Conservation (phyloP, 495 filamentous ascomycete genomes). For the Mycothermus thermophilus region DNA sequence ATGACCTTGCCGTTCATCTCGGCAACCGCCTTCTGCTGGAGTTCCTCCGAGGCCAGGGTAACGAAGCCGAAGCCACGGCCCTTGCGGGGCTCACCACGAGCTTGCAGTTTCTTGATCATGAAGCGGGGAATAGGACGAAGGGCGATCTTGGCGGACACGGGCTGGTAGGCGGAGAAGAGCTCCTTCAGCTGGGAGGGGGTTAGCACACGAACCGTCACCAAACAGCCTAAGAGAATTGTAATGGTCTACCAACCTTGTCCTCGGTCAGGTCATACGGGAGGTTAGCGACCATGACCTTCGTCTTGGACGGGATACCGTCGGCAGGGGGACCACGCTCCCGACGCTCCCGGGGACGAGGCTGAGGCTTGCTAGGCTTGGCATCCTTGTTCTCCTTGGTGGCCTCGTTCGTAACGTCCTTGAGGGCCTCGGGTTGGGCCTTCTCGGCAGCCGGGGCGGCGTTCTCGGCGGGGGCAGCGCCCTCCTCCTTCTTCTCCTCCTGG, state of each 20-base stretch:
- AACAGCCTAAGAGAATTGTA: too few species aligned
- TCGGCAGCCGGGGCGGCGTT: slow-evolving; percentile 29
- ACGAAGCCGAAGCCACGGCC: slow-evolving; percentile 98
- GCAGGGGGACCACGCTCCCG: slow-evolving; percentile 88
- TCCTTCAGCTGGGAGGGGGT: slow-evolving; percentile 65
- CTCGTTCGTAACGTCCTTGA: slow-evolving; percentile 43
- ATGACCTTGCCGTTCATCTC: slow-evolving; percentile 99
- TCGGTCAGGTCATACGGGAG: slow-evolving; percentile 94
- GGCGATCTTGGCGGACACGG: slow-evolving; percentile 90
- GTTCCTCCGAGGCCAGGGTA: slow-evolving; percentile 83
- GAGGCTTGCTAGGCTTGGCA: slow-evolving; percentile 32
- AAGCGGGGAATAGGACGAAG: slow-evolving; percentile 96
- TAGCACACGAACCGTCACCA: too few species aligned
- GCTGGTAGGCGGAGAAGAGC: slow-evolving; percentile 79
- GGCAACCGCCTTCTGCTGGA: slow-evolving; percentile 87
- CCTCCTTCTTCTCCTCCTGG: slow-evolving; percentile 36
- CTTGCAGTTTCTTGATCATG: slow-evolving; percentile 99
- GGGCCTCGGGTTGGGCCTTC: slow-evolving; percentile 31
- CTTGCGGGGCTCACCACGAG: slow-evolving; percentile 95
- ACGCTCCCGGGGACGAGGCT: slow-evolving; percentile 41
- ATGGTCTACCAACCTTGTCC: slow-evolving; percentile 68
- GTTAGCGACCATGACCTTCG: slow-evolving; percentile 99
- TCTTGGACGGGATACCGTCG: slow-evolving; percentile 96
- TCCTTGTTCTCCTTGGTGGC: slow-evolving; percentile 29
- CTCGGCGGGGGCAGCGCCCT: slow-evolving; percentile 36